phyloP scores from a whole-genome alignment of 1,284 basidiomycete species.

The Thecaphora frezii region DNA sequence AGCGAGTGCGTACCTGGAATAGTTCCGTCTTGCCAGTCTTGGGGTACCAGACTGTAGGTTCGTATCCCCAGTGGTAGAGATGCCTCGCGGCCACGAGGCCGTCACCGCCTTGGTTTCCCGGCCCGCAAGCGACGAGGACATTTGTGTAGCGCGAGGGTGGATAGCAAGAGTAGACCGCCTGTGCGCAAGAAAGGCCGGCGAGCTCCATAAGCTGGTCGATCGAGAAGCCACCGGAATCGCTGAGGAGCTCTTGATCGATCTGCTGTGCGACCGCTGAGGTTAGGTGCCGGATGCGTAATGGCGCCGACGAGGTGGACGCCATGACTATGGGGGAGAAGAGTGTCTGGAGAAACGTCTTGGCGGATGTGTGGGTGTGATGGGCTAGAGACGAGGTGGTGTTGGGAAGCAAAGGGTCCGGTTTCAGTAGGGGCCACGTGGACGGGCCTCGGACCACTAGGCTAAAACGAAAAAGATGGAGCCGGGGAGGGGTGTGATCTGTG shows the following conservation, averaged over 20 bases:
- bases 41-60: constrained; percentile 51
- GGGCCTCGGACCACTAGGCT: too few species aligned
- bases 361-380: neutral
- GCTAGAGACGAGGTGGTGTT: too few species aligned
- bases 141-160: constrained; percentile 68
- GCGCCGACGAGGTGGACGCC: constrained; percentile 1
- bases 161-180: constrained; percentile 78
- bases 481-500: too few species aligned
- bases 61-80: constrained; percentile 62
- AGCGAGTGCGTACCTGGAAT: constrained; percentile 13
- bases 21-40: constrained; percentile 51
- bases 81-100: constrained; percentile 95
- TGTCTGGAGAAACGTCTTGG: neutral
- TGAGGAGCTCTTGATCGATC: constrained; percentile 54
- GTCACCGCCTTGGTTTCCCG: constrained; percentile 84
- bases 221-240: constrained; percentile 40
- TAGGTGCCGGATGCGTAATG: constrained; percentile 45
- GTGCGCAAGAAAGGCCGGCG: constrained; percentile 93
- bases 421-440: too few species aligned
- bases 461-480: too few species aligned
- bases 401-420: too few species aligned
- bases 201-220: constrained; percentile 86
- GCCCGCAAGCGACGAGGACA: constrained; percentile 90
- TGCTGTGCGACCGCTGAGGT: constrained; percentile 36
- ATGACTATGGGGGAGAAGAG: neutral